phyloP scores from a whole-genome alignment of 2,329 filamentous ascomycete species.

The Arthrinium phaeospermum region DNA sequence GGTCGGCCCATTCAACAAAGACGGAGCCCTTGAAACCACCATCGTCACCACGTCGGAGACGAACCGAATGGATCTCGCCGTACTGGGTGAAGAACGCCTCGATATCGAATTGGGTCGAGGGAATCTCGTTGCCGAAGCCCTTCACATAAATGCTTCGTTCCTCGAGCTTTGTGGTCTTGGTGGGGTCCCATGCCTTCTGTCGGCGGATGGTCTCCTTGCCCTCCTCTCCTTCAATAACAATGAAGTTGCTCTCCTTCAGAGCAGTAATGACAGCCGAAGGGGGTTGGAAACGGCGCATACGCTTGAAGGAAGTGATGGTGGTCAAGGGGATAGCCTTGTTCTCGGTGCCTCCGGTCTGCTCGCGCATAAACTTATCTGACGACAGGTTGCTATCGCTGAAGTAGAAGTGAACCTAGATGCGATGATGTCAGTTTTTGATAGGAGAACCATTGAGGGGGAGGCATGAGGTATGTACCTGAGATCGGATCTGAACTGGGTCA shows the following conservation, averaged over 20 bases:
- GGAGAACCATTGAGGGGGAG: too few species aligned
- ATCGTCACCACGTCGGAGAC: slow-evolving; percentile 77
- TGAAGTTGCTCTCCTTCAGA: slow-evolving; percentile 74
- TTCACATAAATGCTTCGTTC: slow-evolving; percentile 86
- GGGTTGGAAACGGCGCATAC: slow-evolving; percentile 94
- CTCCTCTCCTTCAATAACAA: slow-evolving; percentile 77
- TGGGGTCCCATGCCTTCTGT: slow-evolving; percentile 71
- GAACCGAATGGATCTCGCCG: slow-evolving; percentile 80
- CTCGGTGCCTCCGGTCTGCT: slow-evolving; percentile 74
- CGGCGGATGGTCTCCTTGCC: slow-evolving; percentile 76
- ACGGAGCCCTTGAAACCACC: slow-evolving; percentile 93
- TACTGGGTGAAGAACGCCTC: slow-evolving; percentile 88
- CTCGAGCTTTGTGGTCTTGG: slow-evolving; percentile 69
- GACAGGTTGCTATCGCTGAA: slow-evolving; percentile 67
- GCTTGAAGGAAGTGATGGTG: slow-evolving; percentile 85
- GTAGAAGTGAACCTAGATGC: slow-evolving; percentile 54
- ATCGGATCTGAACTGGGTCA: slow-evolving; percentile 81
- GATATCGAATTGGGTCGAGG: slow-evolving; percentile 88
- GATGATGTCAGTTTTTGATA: background rate
- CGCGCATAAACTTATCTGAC: slow-evolving; percentile 86
- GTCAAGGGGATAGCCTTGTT: slow-evolving; percentile 84
- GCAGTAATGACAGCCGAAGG: slow-evolving; percentile 84
- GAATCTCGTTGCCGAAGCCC: slow-evolving; percentile 86
- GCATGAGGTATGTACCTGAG: slow-evolving; percentile 65
- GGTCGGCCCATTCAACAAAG: slow-evolving; percentile 87